These are phyloP conservation scores for Candida sanyaensis DNA, from an alignment of 1,139 yeast species.

Conservation along the genomic window DNA sequence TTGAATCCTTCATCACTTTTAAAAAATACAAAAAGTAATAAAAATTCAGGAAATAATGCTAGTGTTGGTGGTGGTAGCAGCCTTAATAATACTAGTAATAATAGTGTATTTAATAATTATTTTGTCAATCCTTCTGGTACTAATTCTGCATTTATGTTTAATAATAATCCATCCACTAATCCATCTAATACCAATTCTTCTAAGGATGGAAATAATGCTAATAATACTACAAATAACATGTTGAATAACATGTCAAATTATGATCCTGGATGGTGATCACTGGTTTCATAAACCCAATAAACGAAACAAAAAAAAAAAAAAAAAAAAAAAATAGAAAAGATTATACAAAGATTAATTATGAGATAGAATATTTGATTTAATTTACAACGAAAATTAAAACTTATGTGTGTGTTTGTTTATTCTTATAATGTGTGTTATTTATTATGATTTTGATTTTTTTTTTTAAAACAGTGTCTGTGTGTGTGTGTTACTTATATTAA, in stretches of 20 bases:
- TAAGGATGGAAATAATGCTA: conserved; percentile 2
- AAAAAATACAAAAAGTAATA: conserved; percentile 15
- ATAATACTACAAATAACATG: conserved; percentile 2
- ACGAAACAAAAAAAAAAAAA: too few relatives aligned
- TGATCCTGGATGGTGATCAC: conserved; percentile 12
- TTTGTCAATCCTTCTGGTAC: conserved; percentile 3
- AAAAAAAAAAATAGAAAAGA: too few relatives aligned
- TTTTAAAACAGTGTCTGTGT: too few relatives aligned
- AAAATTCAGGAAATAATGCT: conserved; percentile 10
- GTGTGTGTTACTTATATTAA: not conserved
- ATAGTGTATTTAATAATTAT: conserved; percentile 2
- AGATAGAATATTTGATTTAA: too few relatives aligned
- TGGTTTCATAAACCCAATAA: too few relatives aligned
- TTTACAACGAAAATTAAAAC: too few relatives aligned
- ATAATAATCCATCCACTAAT: conserved; percentile 3
- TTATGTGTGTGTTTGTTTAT: too few relatives aligned
- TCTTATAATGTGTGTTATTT: too few relatives aligned
- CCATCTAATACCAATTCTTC: conserved; percentile 1
- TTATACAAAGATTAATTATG: too few relatives aligned
- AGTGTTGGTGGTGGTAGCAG: not conserved
- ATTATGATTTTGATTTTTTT: too few relatives aligned
- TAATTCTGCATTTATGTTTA: conserved; percentile 8
- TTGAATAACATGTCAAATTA: conserved; percentile 11
- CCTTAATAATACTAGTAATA: not conserved
- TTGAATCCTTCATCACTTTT: conserved; percentile 29